Conservation (phyloP, 2,329 filamentous ascomycete genomes). For the Aschersonia sp. region DNA sequence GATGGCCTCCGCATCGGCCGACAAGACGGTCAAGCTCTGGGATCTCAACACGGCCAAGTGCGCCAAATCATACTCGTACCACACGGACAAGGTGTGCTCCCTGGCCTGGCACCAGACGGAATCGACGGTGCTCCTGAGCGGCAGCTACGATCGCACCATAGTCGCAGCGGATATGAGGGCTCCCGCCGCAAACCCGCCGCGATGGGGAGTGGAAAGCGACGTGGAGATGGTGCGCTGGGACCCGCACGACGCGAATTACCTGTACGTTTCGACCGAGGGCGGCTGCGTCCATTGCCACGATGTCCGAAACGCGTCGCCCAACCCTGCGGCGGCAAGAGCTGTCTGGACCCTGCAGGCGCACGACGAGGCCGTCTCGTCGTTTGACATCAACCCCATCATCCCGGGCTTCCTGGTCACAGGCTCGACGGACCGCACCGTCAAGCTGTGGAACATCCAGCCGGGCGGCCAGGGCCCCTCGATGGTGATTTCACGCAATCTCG, state of each 20-base stretch:
- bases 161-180: slow-evolving; percentile 95
- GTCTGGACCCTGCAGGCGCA: slow-evolving; percentile 94
- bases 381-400: slow-evolving; percentile 80
- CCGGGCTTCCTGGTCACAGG: slow-evolving; percentile 90
- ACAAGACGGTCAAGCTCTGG: slow-evolving; percentile 97
- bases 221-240: slow-evolving; percentile 91
- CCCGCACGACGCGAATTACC: slow-evolving; percentile 81
- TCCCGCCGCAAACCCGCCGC: slow-evolving; percentile 63
- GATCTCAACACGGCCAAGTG: slow-evolving; percentile 84
- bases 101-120: slow-evolving; percentile 84
- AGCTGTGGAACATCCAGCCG: slow-evolving; percentile 83
- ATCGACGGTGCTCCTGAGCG: slow-evolving; percentile 77
- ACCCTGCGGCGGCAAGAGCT: slow-evolving; percentile 62
- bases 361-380: slow-evolving; percentile 79
- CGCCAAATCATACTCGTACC: slow-evolving; percentile 89
- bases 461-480: slow-evolving; percentile 74
- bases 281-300: slow-evolving; percentile 91
- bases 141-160: slow-evolving; percentile 87
- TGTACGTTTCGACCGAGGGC: slow-evolving; percentile 88
- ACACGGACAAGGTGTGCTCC: slow-evolving; percentile 96
- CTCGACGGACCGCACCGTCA: slow-evolving; percentile 87
- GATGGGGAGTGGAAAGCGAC: slow-evolving; percentile 91
- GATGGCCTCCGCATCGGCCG: slow-evolving; percentile 84
- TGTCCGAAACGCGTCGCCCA: slow-evolving; percentile 57
- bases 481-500: slow-evolving; percentile 82